These are phyloP conservation scores for Eustoma russellianum DNA, from an alignment of 257 asterid genomes.

Conservation along the genomic window DNA sequence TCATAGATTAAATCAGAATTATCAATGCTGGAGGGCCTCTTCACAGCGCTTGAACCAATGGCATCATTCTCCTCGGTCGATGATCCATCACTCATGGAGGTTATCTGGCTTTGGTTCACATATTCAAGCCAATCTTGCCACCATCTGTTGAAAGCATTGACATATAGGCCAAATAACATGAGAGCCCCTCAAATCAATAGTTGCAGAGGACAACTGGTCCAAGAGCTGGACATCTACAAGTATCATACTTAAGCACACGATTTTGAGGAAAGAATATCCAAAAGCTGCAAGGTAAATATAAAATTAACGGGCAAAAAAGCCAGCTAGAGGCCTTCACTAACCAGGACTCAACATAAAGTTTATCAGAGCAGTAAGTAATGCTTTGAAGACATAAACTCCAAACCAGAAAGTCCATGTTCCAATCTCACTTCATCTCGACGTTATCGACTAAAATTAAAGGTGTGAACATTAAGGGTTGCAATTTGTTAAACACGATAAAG, in stretches of 20 bases:
- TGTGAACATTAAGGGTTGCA: neutral
- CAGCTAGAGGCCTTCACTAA: neutral
- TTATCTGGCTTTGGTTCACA: conserved; percentile 60
- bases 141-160: conserved; percentile 55
- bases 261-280: neutral
- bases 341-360: too few species aligned
- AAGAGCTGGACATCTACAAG: too few species aligned
- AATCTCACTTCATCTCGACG: too few species aligned
- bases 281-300: neutral
- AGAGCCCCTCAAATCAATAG: neutral
- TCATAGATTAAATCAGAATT: conserved; percentile 79
- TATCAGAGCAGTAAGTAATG: too few species aligned
- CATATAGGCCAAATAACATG: neutral
- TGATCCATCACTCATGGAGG: conserved; percentile 44
- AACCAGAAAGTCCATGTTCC: too few species aligned
- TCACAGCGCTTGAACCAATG: conserved; percentile 37
- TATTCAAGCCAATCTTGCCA: conserved; percentile 98
- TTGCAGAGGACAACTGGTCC: neutral
- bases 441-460: too few species aligned
- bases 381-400: too few species aligned
- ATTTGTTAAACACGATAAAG: too few species aligned
- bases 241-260: neutral
- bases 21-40: conserved; percentile 69
- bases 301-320: neutral
- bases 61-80: conserved; percentile 53